Percentiles rank a stretch among this genome's conserved stretches.
These are phyloP conservation scores for Naematelia aurantialba DNA, from an alignment of 768 basidiomycete genomes.

Conservation along the genomic window DNA sequence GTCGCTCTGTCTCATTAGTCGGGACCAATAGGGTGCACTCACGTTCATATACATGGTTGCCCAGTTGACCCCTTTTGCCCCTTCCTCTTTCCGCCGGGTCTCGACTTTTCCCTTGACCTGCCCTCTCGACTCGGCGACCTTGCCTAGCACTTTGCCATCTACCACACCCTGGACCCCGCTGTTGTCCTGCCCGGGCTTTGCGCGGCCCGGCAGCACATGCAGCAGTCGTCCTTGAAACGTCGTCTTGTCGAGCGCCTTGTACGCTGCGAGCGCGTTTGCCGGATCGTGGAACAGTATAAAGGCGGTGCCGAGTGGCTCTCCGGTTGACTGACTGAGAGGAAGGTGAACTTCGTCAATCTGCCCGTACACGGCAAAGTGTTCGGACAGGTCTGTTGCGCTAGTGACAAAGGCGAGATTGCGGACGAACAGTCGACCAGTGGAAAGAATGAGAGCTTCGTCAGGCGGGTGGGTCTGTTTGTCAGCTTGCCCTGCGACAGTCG, in stretches of 20 bases:
- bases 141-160: slow-evolving; percentile 45
- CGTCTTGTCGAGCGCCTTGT: slow-evolving; percentile 70
- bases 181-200: slow-evolving; percentile 38
- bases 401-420: slow-evolving; percentile 92
- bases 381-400: slow-evolving; percentile 64
- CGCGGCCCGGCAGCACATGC: slow-evolving; percentile 68
- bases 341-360: slow-evolving; percentile 66
- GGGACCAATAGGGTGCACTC: slow-evolving; percentile 51
- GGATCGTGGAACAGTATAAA: slow-evolving; percentile 59
- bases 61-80: slow-evolving; percentile 44
- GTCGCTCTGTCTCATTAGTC: slow-evolving; percentile 64
- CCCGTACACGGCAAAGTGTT: slow-evolving; percentile 67
- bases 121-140: slow-evolving; percentile 29
- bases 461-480: neutral
- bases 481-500: slow-evolving; percentile 7
- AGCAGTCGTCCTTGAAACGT: slow-evolving; percentile 88
- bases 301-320: slow-evolving; percentile 61
- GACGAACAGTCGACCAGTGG: slow-evolving; percentile 77
- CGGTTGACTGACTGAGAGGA: slow-evolving; percentile 56
- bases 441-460: slow-evolving; percentile 59
- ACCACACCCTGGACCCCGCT: slow-evolving; percentile 18
- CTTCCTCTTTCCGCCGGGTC: slow-evolving; percentile 47
- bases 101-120: slow-evolving; percentile 45
- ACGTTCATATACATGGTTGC: slow-evolving; percentile 95
- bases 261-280: slow-evolving; percentile 63